Evolutionary conservation across 306 rosid genomes (phyloP), one percentile per base, ranked within the genome.

Genomic region (Arachis hypogaea): DNA sequence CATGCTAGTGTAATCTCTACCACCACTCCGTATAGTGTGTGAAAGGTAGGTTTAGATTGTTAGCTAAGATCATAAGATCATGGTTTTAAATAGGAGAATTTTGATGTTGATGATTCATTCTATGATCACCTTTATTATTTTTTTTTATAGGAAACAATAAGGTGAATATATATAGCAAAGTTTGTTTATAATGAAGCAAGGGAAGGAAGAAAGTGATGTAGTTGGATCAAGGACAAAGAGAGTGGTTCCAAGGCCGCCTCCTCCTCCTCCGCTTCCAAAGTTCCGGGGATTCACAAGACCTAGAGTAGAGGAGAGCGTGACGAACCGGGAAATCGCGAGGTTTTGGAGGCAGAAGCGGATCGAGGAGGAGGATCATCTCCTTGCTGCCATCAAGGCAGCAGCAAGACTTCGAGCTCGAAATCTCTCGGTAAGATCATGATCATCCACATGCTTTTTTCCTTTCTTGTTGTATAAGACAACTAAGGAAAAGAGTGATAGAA

Each of bases 371-470:
- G 96, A 92, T 11, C 97, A 92, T 63, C 92, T 89, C 75, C 85
- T 89, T 16, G 86, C 92, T n/a, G 97, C 97, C 18, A 88, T 85
- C 76, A 92, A 89, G 54, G 82, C 97, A 2, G 97, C 90, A 4
- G 92, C 96, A 6, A 86, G 87, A 63, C 72, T 89, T 55, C 85
- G 90, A 54, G 93, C 96, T 0, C 86, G 88, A 50, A 79, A 83
- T 70, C 92, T 89, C 80, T 83, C 90, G 11, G 97, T 91, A 78
- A 65, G 58, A 52, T 52, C 58, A 52, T n/a, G 16, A 50, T 11
- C 55, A 47, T 47, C 54, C 6, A 47, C 5, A 22, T 22, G 28
- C 28, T 22, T 22, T 22, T 22, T 22, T 22, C 28, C 28, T 22
- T 22, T 22, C 28, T 22, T 22, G 28, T 22, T 22, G 28, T 22